Base-by-base conservation (phyloP, 306 rosid species). In the Medicago arabica region DNA sequence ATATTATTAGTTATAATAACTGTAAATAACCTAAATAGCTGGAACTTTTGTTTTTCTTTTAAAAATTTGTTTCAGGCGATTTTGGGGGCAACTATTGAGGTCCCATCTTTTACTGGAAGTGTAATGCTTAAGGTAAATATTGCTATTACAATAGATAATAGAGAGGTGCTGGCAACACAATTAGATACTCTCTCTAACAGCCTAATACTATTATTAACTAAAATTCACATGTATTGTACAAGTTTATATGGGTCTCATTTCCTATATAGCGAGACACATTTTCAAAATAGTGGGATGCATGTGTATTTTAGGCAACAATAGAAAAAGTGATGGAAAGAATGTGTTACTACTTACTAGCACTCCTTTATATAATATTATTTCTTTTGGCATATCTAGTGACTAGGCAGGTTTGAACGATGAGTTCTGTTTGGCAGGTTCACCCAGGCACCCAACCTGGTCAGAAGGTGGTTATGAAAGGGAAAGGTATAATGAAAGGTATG, bases 371-470 rank as follows among this genome's bases (percentile, higher is more conserved):
- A 61, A 14, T 28, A 16, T 71, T 43, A 18, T 76, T 76, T 63
- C 44, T 84, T 50, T 7, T 47, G 36, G 51, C 25, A 71, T 69
- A 41, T 68, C 53, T 66, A 21, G 75, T 50, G 8, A 40, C 39
- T 57, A 15, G 10, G 43, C 61, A 78, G 47, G 65, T 65, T 50
- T 73, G 58, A 69, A 50, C 62, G 14, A 74, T 10, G 67, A 0
- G 31, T 75, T 16, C 25, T 77, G 19, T 75, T 83, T 85, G 71
- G 71, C 86, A 95, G 99, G 98, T 95, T 60, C 92, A 84, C 14
- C 82, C 93, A 14, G 93, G 98, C 80, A 90, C 97, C 76, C 97
- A 92, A 83, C 93, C 97, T 36, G 88, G 97, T 72, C 93, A 90
- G 78, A 92, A 95, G 81, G 97, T 92, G 77, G 97, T 95, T 73